phyloP scores from a whole-genome alignment of 2,329 filamentous ascomycete species.

The Waltergamsia citrina region DNA sequence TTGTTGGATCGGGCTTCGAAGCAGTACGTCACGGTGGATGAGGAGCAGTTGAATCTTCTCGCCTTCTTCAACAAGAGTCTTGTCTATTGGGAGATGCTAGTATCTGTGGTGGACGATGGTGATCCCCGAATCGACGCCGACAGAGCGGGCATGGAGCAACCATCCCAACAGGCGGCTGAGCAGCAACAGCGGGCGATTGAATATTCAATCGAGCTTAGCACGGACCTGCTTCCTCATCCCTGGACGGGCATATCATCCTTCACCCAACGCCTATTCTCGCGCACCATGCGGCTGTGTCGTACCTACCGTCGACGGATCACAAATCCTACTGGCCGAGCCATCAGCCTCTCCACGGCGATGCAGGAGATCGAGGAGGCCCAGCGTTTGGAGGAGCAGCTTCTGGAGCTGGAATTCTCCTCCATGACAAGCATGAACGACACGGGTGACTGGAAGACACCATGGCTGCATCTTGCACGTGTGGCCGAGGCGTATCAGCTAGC shows the following conservation, averaged over 20 bases:
- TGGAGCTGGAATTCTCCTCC: constrained; percentile 17
- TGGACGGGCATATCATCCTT: constrained; percentile 27
- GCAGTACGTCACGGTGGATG: constrained; percentile 12
- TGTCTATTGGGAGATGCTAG: constrained; percentile 28
- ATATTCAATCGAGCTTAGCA: not conserved
- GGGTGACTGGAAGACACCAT: constrained; percentile 15
- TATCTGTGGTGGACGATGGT: constrained; percentile 20
- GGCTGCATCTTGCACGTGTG: constrained; percentile 19
- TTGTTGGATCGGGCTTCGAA: constrained; percentile 9
- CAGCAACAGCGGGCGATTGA: not conserved
- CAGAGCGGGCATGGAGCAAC: not conserved
- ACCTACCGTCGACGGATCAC: constrained; percentile 16
- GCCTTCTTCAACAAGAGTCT: constrained; percentile 28
- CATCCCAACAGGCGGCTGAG: not conserved
- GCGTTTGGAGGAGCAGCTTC: constrained; percentile 20
- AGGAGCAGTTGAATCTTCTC: constrained; percentile 12
- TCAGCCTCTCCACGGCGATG: constrained; percentile 14
- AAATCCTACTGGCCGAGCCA: constrained; percentile 10
- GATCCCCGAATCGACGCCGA: not conserved
- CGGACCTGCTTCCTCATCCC: constrained; percentile 17
- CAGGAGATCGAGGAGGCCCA: constrained; percentile 21
- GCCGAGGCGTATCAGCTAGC: constrained; percentile 26
- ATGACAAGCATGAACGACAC: constrained; percentile 11
- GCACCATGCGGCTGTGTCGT: constrained; percentile 24
- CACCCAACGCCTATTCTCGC: constrained; percentile 20